Conservation (phyloP, 768 basidiomycete genomes). For the Hygrocybe coccinea region DNA sequence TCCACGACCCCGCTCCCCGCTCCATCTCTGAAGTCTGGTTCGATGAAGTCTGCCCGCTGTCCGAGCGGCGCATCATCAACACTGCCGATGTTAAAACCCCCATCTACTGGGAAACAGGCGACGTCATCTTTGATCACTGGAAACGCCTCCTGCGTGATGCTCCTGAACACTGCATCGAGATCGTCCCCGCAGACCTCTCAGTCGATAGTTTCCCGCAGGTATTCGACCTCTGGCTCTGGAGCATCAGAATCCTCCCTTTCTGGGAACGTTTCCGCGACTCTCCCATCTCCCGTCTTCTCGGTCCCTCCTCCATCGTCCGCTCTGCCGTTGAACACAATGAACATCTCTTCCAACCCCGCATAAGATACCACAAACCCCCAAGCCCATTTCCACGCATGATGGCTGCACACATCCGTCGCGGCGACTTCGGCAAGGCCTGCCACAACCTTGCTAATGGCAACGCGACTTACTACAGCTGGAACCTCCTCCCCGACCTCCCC, state of each 20-base stretch:
- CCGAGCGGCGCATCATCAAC: constrained; percentile 35
- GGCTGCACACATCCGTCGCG: constrained; percentile 50
- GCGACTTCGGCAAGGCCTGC: constrained; percentile 46
- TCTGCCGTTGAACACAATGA: constrained; percentile 42
- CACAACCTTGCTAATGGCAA: constrained; percentile 38
- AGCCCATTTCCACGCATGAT: constrained; percentile 43
- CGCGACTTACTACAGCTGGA: constrained; percentile 48
- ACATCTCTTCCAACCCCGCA: too few species aligned
- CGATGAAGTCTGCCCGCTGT: constrained; percentile 41
- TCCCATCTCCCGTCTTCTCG: constrained; percentile 39
- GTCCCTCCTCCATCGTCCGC: constrained; percentile 40
- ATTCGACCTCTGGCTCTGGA: constrained; percentile 45
- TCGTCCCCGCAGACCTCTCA: constrained; percentile 26
- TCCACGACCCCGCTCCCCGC: constrained; percentile 38
- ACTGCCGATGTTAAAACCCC: constrained; percentile 37
- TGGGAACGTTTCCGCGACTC: constrained; percentile 43
- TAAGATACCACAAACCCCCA: too few species aligned
- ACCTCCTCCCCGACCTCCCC: constrained; percentile 40
- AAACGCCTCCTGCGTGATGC: constrained; percentile 34
- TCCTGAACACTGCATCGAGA: constrained; percentile 40
- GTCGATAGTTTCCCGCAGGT: constrained; percentile 39
- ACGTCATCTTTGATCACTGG: constrained; percentile 39
- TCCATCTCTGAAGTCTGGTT: constrained; percentile 42
- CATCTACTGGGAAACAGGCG: too few species aligned
- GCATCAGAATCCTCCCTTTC: constrained; percentile 36